Evolutionary conservation across 1,139 yeast species (phyloP), one percentile per base, ranked within the genome.

Genomic region (Yamadazyma siamensis): DNA sequence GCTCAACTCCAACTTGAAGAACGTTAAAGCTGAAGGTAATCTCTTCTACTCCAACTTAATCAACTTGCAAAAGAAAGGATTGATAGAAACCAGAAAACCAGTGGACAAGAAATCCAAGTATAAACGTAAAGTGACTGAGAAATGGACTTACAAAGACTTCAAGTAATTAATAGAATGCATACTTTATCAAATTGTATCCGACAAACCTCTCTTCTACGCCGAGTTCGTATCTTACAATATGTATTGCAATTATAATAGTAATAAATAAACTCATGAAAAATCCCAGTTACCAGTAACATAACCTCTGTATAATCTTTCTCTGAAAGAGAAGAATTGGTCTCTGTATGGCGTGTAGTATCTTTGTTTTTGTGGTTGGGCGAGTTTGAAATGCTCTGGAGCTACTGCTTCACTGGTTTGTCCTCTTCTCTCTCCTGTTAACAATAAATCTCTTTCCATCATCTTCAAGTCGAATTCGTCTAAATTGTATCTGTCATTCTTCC

Each of bases 131-230:
- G 61, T 84, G 38, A 83, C 94, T 21, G 96, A 87, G 56, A 88
- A 87, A 59, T 88, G 95, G 95, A 75, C 89, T 25, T 86, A 83
- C 61, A 89, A 88, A 63, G 95, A 88, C 61, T 83, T 84, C 51
- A 82, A 82, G 61, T 84, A 64, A 25, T 17, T 10, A n/a, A n/a
- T n/a, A n/a, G n/a, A n/a, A n/a, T n/a, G n/a, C n/a, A 10, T 5
- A 23, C 11, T 9, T n/a, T 9, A 7, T 7, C 23, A 21, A 11
- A n/a, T 6, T 21, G 9, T n/a, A 21, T 6, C 9, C 7, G 7
- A 21, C 13, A 10, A 21, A 13, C 11, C 9, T 21, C 11, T 21
- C 14, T 15, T 11, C 11, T 12, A 12, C 11, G 11, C 10, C 21
- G 10, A 19, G 21, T 19, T 39, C 41, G 28, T 18, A 12, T 19